Evolutionary conservation across 345 rosid species (phyloP), one percentile per base, ranked within the genome.

Genomic region (Geranium rotundifolium): DNA sequence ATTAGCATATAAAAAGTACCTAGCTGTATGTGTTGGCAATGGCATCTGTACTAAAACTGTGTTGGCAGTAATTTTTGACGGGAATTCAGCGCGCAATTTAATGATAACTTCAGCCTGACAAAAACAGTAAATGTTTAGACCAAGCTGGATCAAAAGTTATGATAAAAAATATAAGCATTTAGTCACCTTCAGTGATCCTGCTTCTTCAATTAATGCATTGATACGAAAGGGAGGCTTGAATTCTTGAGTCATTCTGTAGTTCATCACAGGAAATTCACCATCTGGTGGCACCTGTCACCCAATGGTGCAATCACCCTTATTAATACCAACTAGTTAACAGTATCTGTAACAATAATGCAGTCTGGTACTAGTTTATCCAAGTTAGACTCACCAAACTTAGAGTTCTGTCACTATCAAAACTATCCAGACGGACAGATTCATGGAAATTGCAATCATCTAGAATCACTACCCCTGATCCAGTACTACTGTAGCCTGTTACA

Each of bases 191-290:
- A 90, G 89, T 55, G 82, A 69, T 63, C 99, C 97, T 23, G 97
- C 96, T 76, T 93, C 96, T 85, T 93, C 97, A 72, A 89, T 83
- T 85, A 91, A 78, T 39, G 95, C 85, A 61, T 82, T 89, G 57
- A 93, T 84, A 57, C 86, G 96, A 57, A 93, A 93, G 31, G 97
- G 99, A 73, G 99, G 99, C 81, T 85, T 90, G 75, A 93, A 93
- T 79, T 93, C 97, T 77, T 93, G 97, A 56, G 99, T 90, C 95
- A 90, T 85, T 54, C 99, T 91, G 71, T 93, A 93, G 78, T 93
- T 93, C 97, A 90, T 93, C 63, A 93, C 99, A 58, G 99, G 96
- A 72, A 93, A 93, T 76, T 93, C 99, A 67, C 99, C 99, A 75
- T 90, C 99, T 37, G 99, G 96, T 17, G 99, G 96, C 56, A 93